phyloP scores from a whole-genome alignment of 1,284 basidiomycete genomes.

The Cryptococcus floricola region DNA sequence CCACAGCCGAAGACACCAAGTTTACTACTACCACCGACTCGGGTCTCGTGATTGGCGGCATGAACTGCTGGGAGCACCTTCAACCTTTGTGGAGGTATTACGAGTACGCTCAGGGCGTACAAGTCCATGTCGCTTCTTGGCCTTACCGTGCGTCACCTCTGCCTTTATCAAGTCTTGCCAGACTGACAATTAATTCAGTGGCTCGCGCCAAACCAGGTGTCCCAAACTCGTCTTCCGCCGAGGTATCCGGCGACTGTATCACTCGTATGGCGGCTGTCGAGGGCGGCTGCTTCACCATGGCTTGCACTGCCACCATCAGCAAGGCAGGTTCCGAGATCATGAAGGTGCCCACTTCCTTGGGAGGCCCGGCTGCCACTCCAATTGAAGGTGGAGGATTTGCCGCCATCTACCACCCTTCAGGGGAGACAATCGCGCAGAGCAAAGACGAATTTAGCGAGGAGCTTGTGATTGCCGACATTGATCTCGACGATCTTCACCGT shows the following conservation, averaged over 20 bases:
- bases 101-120: conserved; percentile 15
- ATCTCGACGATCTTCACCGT: conserved; percentile 15
- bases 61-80: conserved; percentile 16
- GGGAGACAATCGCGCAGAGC: conserved; percentile 4
- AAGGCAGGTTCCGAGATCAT: conserved; percentile 11
- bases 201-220: conserved; percentile 8
- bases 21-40: conserved; percentile 10
- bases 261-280: conserved; percentile 12
- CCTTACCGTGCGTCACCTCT: conserved; percentile 7
- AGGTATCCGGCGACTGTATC: conserved; percentile 12
- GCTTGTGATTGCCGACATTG: conserved; percentile 13
- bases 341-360: conserved; percentile 3
- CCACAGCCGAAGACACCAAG: conserved; percentile 9
- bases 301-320: conserved; percentile 10
- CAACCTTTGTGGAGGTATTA: conserved; percentile 13
- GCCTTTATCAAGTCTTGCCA: not conserved
- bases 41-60: conserved; percentile 7
- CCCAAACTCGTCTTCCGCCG: conserved; percentile 7
- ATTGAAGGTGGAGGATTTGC: conserved; percentile 14
- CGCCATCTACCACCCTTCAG: conserved; percentile 12
- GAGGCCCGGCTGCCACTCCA: conserved; percentile 8
- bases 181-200: conserved; percentile 2
- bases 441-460: conserved; percentile 13
- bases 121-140: conserved; percentile 16
- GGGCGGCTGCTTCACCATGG: conserved; percentile 12